Evolutionary conservation across 768 basidiomycete species (phyloP), one percentile per base, ranked within the genome.

Genomic region (Cubamyces lactineus): DNA sequence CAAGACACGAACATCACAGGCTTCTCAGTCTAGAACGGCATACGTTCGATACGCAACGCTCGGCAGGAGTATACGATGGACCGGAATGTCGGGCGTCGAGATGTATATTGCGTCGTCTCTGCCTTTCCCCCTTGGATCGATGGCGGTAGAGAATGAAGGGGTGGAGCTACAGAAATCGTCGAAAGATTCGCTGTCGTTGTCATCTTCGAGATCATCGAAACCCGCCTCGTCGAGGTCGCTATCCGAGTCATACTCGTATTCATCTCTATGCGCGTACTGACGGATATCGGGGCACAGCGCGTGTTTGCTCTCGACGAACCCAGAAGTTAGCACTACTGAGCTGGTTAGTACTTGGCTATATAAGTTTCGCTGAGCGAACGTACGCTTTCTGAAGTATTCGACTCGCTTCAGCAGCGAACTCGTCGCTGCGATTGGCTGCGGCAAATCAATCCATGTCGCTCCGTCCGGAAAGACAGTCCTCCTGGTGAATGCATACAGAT

Each of bases 161-260:
- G 49, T 30, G 24, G 24, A 9, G 15, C 26, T 39, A 11, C 46
- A 28, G 34, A 42, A 34, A 3, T 17, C 23, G 13, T 17, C 13
- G 5, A 43, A 28, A 3, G 34, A 34, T 34, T 17, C n/a, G 12
- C 19, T 19, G 3, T 26, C n/a, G n/a, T 34, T 19, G 3, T 26
- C 45, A 17, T 49, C 59, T 28, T 66, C 65, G 8, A 62, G 42
- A 6, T 68, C 65, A 23, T 68, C 67, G 24, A 49, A 49, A 15
- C 48, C 48, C 8, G 48, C 23, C 17, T 49, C 48, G 13, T 49
- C 48, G 9, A 70, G 55, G 45, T 68, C 67, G 30, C 69, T 68
- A 23, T 70, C 69, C 6, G 62, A 64, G 8, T 66, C 65, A 41
- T 66, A 70, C 39, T 70, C 69, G 26, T 68, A 68, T 19, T 63